phyloP scores from a whole-genome alignment of 306 rosid genomes.

The Lathyrus oleraceus region DNA sequence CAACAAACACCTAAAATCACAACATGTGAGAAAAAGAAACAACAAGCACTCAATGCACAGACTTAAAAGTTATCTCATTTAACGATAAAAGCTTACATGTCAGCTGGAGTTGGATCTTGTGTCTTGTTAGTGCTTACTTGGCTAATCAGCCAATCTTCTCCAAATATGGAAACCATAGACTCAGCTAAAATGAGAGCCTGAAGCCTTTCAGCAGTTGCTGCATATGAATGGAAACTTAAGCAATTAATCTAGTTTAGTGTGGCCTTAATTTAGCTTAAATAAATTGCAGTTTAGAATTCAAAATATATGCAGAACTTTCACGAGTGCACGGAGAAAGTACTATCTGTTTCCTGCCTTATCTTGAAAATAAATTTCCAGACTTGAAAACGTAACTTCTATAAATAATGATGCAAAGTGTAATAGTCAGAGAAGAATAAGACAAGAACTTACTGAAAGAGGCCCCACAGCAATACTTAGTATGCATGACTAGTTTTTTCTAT shows the following conservation, averaged over 20 bases:
- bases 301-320: constrained; percentile 15
- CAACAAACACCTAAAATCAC: constrained; percentile 73
- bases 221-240: constrained; percentile 37
- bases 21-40: constrained; percentile 33
- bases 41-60: neutral
- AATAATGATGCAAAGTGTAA: constrained; percentile 16
- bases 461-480: constrained; percentile 19
- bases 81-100: constrained; percentile 54
- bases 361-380: constrained; percentile 6
- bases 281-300: constrained; percentile 26
- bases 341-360: constrained; percentile 9
- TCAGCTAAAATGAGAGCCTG: constrained; percentile 88
- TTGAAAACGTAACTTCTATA: constrained; percentile 10
- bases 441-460: constrained; percentile 2
- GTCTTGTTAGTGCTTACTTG: constrained; percentile 47
- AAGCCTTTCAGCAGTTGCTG: constrained; percentile 86
- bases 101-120: constrained; percentile 56
- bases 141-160: constrained; percentile 77
- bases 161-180: constrained; percentile 64
- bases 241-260: constrained; percentile 7
- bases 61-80: constrained; percentile 9
- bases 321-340: constrained; percentile 3
- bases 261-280: constrained; percentile 18
- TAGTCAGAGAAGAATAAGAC: constrained; percentile 2
- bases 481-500: constrained; percentile 1